phyloP scores from a whole-genome alignment of 2,329 filamentous ascomycete species.

The Neocucurbitaria cava region DNA sequence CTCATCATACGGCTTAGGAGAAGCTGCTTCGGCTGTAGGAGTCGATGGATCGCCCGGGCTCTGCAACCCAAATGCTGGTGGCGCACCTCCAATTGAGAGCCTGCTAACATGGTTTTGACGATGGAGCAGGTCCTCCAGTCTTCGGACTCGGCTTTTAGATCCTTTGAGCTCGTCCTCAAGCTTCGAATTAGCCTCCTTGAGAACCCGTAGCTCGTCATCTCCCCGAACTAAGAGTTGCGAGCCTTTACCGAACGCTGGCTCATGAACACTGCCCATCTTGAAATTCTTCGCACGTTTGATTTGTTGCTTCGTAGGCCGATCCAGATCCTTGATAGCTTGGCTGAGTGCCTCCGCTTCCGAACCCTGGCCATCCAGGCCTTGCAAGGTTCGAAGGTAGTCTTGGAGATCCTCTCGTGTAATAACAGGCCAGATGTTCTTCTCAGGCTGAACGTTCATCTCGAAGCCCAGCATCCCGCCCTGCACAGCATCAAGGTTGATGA shows the following conservation, averaged over 20 bases:
- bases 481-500: conserved; percentile 69
- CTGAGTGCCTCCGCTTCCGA: conserved; percentile 73
- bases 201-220: conserved; percentile 75
- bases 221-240: conserved; percentile 79
- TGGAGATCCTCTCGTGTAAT: conserved; percentile 79
- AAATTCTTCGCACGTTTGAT: conserved; percentile 88
- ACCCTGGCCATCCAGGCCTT: conserved; percentile 69
- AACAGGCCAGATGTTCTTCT: conserved; percentile 81
- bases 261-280: conserved; percentile 94
- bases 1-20: conserved; percentile 50
- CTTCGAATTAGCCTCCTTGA: conserved; percentile 64
- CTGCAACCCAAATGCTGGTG: conserved; percentile 43
- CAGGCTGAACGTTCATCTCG: conserved; percentile 83
- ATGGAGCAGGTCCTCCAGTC: conserved; percentile 90
- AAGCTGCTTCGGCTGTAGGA: conserved; percentile 43
- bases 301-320: conserved; percentile 83
- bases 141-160: conserved; percentile 89
- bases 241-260: conserved; percentile 84
- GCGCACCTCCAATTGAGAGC: conserved; percentile 58
- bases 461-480: conserved; percentile 77
- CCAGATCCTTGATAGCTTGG: conserved; percentile 79
- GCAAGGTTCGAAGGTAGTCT: conserved; percentile 72
- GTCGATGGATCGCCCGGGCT: conserved; percentile 47
- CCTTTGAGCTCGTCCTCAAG: conserved; percentile 71
- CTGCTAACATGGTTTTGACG: conserved; percentile 71